Conservation (phyloP, 2,329 filamentous ascomycete genomes). For the Colletotrichum somersetense region DNA sequence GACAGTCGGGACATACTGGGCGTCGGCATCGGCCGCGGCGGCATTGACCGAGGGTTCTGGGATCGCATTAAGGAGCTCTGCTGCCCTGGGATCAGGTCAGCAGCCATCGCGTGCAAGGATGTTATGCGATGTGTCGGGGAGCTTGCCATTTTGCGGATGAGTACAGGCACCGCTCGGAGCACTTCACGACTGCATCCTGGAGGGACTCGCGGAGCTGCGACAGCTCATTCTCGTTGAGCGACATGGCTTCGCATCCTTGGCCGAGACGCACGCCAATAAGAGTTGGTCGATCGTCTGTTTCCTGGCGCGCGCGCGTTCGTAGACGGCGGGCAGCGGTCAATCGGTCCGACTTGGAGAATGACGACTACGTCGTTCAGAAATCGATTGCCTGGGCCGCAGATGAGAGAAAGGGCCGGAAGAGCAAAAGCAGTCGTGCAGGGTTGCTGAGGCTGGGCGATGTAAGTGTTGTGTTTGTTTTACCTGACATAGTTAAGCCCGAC, state of each 20-base stretch:
- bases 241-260: slow-evolving; percentile 55
- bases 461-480: slow-evolving; percentile 38
- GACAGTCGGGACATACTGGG: slow-evolving; percentile 60
- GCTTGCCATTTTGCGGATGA: slow-evolving; percentile 94
- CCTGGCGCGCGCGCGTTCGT: slow-evolving; percentile 1
- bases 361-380: not conserved
- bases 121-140: not conserved
- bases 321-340: slow-evolving; percentile 1
- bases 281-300: not conserved
- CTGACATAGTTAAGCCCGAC: slow-evolving; percentile 39
- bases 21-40: slow-evolving; percentile 56
- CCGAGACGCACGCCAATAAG: not conserved
- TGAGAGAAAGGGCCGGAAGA: not conserved
- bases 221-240: slow-evolving; percentile 67
- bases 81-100: slow-evolving; percentile 73
- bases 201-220: slow-evolving; percentile 79
- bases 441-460: slow-evolving; percentile 23
- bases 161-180: slow-evolving; percentile 94
- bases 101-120: slow-evolving; percentile 37
- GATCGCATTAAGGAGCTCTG: slow-evolving; percentile 90
- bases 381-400: not conserved
- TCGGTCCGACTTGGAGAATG: not conserved
- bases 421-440: slow-evolving; percentile 3
- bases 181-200: slow-evolving; percentile 88
- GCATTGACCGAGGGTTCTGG: slow-evolving; percentile 69